Percentiles rank a stretch among this genome's conserved stretches.
phyloP scores from a whole-genome alignment of 306 rosid species.

The Urtica urens region DNA sequence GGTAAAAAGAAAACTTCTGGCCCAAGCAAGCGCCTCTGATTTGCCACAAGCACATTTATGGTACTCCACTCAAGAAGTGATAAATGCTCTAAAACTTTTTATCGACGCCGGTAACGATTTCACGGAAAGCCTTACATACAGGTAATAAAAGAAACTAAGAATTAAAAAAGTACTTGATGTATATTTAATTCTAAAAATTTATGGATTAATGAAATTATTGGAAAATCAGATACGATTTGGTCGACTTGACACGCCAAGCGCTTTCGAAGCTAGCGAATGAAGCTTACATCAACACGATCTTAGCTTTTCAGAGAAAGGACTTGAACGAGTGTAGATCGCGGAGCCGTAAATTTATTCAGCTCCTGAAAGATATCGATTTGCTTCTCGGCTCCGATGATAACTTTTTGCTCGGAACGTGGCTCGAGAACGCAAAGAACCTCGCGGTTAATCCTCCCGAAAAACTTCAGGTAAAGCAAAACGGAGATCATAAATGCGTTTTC shows the following conservation, averaged over 20 bases:
- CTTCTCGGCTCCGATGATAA: constrained; percentile 78
- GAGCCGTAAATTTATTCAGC: constrained; percentile 52
- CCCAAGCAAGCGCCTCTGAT: constrained; percentile 20
- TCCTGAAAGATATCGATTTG: constrained; percentile 64
- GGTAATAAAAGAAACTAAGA: too few species aligned
- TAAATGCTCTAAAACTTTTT: constrained; percentile 52
- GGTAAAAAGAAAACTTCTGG: constrained; percentile 36
- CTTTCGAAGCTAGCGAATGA: constrained; percentile 78
- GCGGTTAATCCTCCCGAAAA: constrained; percentile 50
- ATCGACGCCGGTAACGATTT: constrained; percentile 47
- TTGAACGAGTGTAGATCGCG: constrained; percentile 34
- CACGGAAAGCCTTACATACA: constrained; percentile 57
- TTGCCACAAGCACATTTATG: constrained; percentile 75
- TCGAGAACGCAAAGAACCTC: constrained; percentile 64
- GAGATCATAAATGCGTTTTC: too few species aligned
- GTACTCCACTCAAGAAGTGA: constrained; percentile 59
- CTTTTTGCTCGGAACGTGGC: constrained; percentile 91
- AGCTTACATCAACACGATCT: constrained; percentile 46
- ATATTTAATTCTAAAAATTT: too few species aligned
- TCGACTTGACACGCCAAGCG: constrained; percentile 85
- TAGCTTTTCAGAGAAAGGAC: constrained; percentile 47
- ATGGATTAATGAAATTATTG: constrained; percentile 6
- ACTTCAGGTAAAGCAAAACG: constrained; percentile 73
- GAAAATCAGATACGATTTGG: constrained; percentile 77
- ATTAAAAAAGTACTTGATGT: too few species aligned